Base-by-base conservation (phyloP, 208 protist species). In the Trypanosoma mega region DNA sequence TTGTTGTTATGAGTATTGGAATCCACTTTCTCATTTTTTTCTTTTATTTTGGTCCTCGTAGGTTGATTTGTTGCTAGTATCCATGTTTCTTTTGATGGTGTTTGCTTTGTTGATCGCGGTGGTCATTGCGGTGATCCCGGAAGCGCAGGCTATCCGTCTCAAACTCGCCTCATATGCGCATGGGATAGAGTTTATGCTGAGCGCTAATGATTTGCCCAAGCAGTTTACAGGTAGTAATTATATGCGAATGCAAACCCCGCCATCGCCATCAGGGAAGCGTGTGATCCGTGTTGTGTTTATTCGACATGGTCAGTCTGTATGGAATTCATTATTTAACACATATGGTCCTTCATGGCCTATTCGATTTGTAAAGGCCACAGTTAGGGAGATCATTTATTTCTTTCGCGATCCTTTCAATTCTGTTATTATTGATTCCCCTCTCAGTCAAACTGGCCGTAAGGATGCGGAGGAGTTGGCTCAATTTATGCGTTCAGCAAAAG, bases 221-320 rank as follows among this genome's bases (percentile, higher is more conserved):
- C 11, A 45, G 29, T 92, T 82, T 68, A 63, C 29, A 26, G 80
- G 89, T 0, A 87, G 54, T 43, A 94, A 94, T 70, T 86, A 72
- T 54, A 72, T 94, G 34, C 61, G 52, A 27, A 82, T 87, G 67
- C 43, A 77, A 24, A 37, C 26, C 36, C 39, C 54, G 9, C 45
- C 67, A 41, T 51, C 71, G 5, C 49, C 46, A 23, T 62, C 64
- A 33, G 82, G 76, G 16, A 82, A 57, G 48, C 85, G 86, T 27
- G 76, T 63, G 3, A 81, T 96, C 45, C 78, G 85, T n/a, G 50
- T 97, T 7, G 79, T 95, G n/a, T 96, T 97, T 50, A 76, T 97
- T 53, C 85, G 93, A 12, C 93, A 97, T 66, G 93, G 93, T 6
- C 90, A 97, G 74, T 95, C 87, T 0, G 82, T 93, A n/a, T 97